Percentiles rank a stretch among this genome's conserved stretches.
These are phyloP conservation scores for Yarrowia sp. DNA, from an alignment of 805 yeast genomes.

Conservation along the genomic window DNA sequence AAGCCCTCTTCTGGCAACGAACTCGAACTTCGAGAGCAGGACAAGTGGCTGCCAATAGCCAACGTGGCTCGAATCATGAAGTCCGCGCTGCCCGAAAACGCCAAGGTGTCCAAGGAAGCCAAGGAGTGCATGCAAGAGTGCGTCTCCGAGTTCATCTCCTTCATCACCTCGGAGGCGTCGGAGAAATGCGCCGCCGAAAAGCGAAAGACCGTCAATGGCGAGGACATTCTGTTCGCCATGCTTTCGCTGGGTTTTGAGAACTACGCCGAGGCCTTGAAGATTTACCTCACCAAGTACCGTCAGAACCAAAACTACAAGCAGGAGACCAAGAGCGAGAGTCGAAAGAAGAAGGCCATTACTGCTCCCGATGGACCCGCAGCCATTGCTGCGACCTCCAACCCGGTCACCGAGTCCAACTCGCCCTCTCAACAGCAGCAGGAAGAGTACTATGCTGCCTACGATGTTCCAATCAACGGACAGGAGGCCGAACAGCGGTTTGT, in stretches of 20 bases:
- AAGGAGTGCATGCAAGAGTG: slow-evolving; percentile 76
- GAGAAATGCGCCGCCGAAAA: slow-evolving; percentile 64
- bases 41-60: slow-evolving; percentile 61
- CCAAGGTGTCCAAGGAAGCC: slow-evolving; percentile 76
- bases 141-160: slow-evolving; percentile 64
- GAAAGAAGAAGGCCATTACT: slow-evolving; percentile 8
- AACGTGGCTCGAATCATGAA: slow-evolving; percentile 74
- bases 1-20: slow-evolving; percentile 35
- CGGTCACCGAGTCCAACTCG: slow-evolving; percentile 24
- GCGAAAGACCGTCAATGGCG: slow-evolving; percentile 69
- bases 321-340: slow-evolving; percentile 25
- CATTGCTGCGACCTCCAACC: slow-evolving; percentile 5
- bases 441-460: slow-evolving; percentile 19
- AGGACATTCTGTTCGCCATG: slow-evolving; percentile 64
- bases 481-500: slow-evolving; percentile 15
- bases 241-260: slow-evolving; percentile 65
- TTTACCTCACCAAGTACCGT: slow-evolving; percentile 64
- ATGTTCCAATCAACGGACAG: slow-evolving; percentile 19
- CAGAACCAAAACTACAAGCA: slow-evolving; percentile 40
- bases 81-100: slow-evolving; percentile 65
- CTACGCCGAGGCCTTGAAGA: slow-evolving; percentile 65
- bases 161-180: slow-evolving; percentile 63
- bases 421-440: slow-evolving; percentile 13
- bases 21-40: slow-evolving; percentile 57
- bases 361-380: background rate